A percentile compares a stretch with the other conserved stretches of the same genome.
These are phyloP conservation scores for Lycium barbarum DNA, from an alignment of 257 asterid genomes.

Conservation along the genomic window DNA sequence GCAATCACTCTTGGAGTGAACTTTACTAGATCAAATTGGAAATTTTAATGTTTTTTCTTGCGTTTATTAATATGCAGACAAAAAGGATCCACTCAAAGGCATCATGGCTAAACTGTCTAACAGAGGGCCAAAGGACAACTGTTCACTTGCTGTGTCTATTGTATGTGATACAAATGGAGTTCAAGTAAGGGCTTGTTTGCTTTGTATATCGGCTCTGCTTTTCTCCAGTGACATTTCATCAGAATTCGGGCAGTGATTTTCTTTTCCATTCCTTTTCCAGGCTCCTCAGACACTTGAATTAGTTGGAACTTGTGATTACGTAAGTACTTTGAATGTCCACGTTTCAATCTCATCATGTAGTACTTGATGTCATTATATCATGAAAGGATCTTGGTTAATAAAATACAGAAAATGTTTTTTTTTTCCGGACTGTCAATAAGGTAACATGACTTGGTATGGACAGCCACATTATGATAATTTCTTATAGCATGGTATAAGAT, in stretches of 20 bases:
- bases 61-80: slow-evolving; percentile 59
- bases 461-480: background rate
- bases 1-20: background rate
- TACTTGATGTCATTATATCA: background rate
- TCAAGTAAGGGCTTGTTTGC: slow-evolving; percentile 56
- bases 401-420: background rate
- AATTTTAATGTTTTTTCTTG: slow-evolving; percentile 35
- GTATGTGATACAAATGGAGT: slow-evolving; percentile 70
- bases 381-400: background rate
- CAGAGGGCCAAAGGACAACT: slow-evolving; percentile 55
- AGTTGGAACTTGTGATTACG: slow-evolving; percentile 79
- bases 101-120: slow-evolving; percentile 70
- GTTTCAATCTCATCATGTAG: background rate
- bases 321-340: slow-evolving; percentile 46
- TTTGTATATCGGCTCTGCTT: slow-evolving; percentile 22
- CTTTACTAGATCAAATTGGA: slow-evolving; percentile 25
- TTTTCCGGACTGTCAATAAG: background rate
- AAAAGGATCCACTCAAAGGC: slow-evolving; percentile 66
- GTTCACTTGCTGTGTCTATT: slow-evolving; percentile 87
- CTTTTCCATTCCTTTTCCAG: slow-evolving; percentile 49
- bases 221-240: slow-evolving; percentile 21
- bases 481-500: background rate
- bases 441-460: background rate
- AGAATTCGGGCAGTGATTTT: slow-evolving; percentile 13
- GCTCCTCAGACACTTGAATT: slow-evolving; percentile 67